A percentile compares a stretch with the other conserved stretches of the same genome.
phyloP scores from a whole-genome alignment of 2,329 filamentous ascomycete species.

The Boeremia lycopersici region DNA sequence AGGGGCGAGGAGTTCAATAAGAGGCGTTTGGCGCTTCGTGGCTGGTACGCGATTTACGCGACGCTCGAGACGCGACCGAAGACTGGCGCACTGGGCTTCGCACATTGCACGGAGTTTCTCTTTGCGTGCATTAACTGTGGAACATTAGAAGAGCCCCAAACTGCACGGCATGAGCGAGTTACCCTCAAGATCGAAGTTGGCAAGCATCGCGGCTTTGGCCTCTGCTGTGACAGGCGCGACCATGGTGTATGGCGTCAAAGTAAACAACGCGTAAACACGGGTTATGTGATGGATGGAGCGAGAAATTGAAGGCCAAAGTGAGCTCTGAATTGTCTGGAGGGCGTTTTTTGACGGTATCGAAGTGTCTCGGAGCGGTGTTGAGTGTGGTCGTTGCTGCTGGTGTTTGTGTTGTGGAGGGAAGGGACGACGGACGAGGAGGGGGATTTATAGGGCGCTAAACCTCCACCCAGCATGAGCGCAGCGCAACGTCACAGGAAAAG shows the following conservation, averaged over 20 bases:
- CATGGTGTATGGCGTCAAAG: slow-evolving; percentile 29
- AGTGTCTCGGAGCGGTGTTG: slow-evolving; percentile 7
- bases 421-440: slow-evolving; percentile 13
- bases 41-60: slow-evolving; percentile 90
- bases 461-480: neutral
- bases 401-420: slow-evolving; percentile 22
- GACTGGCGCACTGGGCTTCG: slow-evolving; percentile 81
- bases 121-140: slow-evolving; percentile 82
- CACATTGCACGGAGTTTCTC: slow-evolving; percentile 89
- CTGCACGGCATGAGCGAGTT: slow-evolving; percentile 17
- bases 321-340: no score
- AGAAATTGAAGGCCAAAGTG: neutral
- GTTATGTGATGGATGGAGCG: neutral
- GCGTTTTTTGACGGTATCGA: neutral
- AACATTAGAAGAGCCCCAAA: slow-evolving; percentile 19
- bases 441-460: slow-evolving; percentile 3
- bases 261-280: slow-evolving; percentile 27
- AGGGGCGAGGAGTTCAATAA: slow-evolving; percentile 73
- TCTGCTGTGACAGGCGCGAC: slow-evolving; percentile 37
- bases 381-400: slow-evolving; percentile 25
- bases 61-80: slow-evolving; percentile 86
- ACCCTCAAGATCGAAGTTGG: slow-evolving; percentile 44
- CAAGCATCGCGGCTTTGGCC: slow-evolving; percentile 40
- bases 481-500: neutral
- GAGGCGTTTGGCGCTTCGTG: slow-evolving; percentile 76